phyloP scores from a whole-genome alignment of 352 stramenopile species.

The Globisporangium canariense region DNA sequence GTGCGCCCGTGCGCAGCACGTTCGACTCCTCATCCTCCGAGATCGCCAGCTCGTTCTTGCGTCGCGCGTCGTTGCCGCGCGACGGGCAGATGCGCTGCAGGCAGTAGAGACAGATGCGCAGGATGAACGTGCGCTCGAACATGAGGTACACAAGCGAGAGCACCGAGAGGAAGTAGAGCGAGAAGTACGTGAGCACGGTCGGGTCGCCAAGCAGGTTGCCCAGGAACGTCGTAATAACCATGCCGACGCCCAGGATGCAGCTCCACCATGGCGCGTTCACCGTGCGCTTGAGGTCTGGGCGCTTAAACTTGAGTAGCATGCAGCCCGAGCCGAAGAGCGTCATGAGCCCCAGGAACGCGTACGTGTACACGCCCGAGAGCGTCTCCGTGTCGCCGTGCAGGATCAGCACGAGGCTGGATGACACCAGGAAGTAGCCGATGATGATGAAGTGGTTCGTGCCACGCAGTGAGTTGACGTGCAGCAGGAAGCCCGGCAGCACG shows the following conservation, averaged over 20 bases:
- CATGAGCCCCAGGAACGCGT: conserved; percentile 95
- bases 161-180: conserved; percentile 85
- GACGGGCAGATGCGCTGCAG: conserved; percentile 77
- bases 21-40: conserved; percentile 43
- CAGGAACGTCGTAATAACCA: conserved; percentile 85
- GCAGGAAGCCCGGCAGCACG: conserved; percentile 76
- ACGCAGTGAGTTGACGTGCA: conserved; percentile 77
- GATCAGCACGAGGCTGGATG: conserved; percentile 87
- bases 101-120: conserved; percentile 79
- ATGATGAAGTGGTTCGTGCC: conserved; percentile 93
- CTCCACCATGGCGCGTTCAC: conserved; percentile 88
- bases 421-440: conserved; percentile 87
- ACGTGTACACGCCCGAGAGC: conserved; percentile 93
- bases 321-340: conserved; percentile 91
- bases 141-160: conserved; percentile 83
- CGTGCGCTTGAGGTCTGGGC: conserved; percentile 82
- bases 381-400: conserved; percentile 90
- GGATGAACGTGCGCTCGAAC: conserved; percentile 86
- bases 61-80: conserved; percentile 23
- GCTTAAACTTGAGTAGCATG: conserved; percentile 95
- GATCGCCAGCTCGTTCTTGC: conserved; percentile 23
- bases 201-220: conserved; percentile 84
- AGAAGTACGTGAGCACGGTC: conserved; percentile 87
- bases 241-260: conserved; percentile 72
- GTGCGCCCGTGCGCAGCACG: conserved; percentile 66